These are phyloP conservation scores for Phialemonium atrogriseum DNA, from an alignment of 2,329 filamentous ascomycete species.

Conservation along the genomic window DNA sequence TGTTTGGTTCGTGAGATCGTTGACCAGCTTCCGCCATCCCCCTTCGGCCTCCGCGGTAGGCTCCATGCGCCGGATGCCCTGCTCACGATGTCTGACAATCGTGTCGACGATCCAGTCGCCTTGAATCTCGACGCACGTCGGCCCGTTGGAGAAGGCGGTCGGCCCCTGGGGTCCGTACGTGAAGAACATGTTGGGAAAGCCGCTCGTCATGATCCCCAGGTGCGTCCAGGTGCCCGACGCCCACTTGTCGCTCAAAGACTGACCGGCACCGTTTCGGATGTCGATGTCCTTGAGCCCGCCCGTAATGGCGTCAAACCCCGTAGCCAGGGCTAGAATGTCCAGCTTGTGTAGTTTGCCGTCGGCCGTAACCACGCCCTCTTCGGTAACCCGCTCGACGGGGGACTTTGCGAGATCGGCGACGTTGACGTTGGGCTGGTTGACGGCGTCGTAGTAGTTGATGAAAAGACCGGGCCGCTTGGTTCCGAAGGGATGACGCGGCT, in stretches of 20 bases:
- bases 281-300: conserved; percentile 23
- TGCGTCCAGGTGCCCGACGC: conserved; percentile 6
- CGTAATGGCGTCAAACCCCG: conserved; percentile 25
- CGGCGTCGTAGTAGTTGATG: conserved; percentile 38
- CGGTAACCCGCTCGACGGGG: conserved; percentile 28
- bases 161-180: not conserved
- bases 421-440: conserved; percentile 34
- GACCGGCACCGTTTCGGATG: conserved; percentile 14
- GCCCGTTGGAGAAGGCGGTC: not conserved
- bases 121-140: not conserved
- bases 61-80: not conserved
- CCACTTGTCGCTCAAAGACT: conserved; percentile 6
- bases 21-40: not conserved
- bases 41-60: not conserved
- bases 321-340: conserved; percentile 24
- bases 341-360: conserved; percentile 26
- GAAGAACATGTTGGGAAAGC: conserved; percentile 34
- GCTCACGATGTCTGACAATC: not conserved
- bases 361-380: conserved; percentile 26
- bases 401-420: conserved; percentile 34
- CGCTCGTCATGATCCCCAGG: conserved; percentile 9
- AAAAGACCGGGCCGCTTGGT: conserved; percentile 37
- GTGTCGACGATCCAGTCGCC: not conserved
- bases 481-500: conserved; percentile 26
- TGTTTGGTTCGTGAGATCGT: not conserved